Base-by-base conservation (phyloP, 2,329 filamentous ascomycete genomes). In the Verticillium tricorpus region DNA sequence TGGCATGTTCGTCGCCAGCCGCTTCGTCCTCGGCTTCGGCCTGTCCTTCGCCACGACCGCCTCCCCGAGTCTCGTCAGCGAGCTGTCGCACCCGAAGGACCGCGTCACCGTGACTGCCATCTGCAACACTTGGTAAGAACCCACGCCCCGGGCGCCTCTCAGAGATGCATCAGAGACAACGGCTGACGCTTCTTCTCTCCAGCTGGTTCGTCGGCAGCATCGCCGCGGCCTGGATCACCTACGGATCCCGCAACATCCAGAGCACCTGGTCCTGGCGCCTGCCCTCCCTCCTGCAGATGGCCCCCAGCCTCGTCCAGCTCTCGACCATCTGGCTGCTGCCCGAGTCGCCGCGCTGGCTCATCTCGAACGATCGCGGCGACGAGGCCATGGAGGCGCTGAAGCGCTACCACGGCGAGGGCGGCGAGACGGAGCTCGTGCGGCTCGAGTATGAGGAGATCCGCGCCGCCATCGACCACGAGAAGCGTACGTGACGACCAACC, bases 301-400 rank as follows among this genome's bases (percentile, higher is more conserved):
- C 61, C 3, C 63, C 63, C 3, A 63, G 61, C 17, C 50, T 64
- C 0, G 52, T 64, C 1, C 63, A 64, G 37, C 63, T 64, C 8
- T 25, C 63, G 1, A 76, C 77, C 25, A 76, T 81, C 4, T 85
- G 79, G 61, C 79, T 86, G 65, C 74, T 88, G 1, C 86, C 87
- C 0, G 86, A 89, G 67, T 86, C 83, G 2, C 87, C 87, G 2
- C 74, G 86, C 61, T 89, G 85, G 85, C 76, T 88, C 25, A 84
- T 86, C 61, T 80, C 81, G 61, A 80, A 85, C 61, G 78, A 82
- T 64, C 80, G 82, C 50, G 73, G 78, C 14, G 80, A 85, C 6
- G 76, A 85, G 60, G 82, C 85, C 0, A 74, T 81, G 17, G 74
- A 76, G 2, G 80, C 82, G 15, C 77, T 89, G 54, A 79, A 78